Evolutionary conservation across 1,139 yeast species (phyloP).

Genomic region (Hansenula anomala): DNA sequence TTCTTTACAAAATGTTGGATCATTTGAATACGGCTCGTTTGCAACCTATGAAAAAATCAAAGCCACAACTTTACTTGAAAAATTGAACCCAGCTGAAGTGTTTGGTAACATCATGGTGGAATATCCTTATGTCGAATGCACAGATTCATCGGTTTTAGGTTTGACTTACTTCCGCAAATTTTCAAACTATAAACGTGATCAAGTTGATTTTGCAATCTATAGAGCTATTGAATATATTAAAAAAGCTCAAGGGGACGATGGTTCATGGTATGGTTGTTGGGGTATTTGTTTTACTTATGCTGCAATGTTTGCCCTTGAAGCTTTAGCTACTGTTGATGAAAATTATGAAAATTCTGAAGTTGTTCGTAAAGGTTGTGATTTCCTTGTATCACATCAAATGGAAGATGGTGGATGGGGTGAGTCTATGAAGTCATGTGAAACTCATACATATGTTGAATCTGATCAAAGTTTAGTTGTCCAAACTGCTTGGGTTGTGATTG

Average conservation of each 20-base stretch:
- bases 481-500: constrained; percentile 90
- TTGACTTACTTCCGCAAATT: constrained; percentile 69
- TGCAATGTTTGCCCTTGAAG: constrained; percentile 96
- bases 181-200: constrained; percentile 59
- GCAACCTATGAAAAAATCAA: constrained; percentile 87
- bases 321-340: constrained; percentile 66
- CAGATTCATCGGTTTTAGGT: constrained; percentile 92
- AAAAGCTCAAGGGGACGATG: constrained; percentile 66
- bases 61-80: constrained; percentile 73
- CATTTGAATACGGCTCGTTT: constrained; percentile 85
- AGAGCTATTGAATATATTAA: constrained; percentile 73
- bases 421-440: constrained; percentile 75
- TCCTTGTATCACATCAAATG: constrained; percentile 68
- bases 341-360: constrained; percentile 55
- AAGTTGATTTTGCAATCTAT: constrained; percentile 62
- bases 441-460: constrained; percentile 69
- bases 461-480: constrained; percentile 74
- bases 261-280: constrained; percentile 99
- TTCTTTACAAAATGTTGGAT: constrained; percentile 69
- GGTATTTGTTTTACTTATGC: constrained; percentile 97
- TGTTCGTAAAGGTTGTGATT: constrained; percentile 80
- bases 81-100: constrained; percentile 92
- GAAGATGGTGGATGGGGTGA: constrained; percentile 98
- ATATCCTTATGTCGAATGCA: constrained; percentile 96
- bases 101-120: constrained; percentile 98